Evolutionary conservation across 177 flowering plant species (phyloP), one percentile per base, ranked within the genome.

Genomic region (Vitis hybrid): DNA sequence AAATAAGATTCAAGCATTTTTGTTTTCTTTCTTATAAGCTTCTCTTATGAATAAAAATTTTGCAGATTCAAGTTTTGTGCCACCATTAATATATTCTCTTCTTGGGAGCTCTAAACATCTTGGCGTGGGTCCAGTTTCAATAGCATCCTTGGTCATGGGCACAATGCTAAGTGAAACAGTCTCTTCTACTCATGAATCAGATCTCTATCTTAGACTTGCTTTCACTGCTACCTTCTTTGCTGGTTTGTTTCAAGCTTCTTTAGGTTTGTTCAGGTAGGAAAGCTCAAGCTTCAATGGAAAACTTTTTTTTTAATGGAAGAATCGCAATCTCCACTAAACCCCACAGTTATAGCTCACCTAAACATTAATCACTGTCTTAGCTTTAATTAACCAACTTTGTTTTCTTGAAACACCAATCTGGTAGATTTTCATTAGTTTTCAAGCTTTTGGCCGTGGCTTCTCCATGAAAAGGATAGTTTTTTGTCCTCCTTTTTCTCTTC

Each of bases 21-120:
- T 12, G 16, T 13, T 50, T 19, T 2, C 11, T n/a, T 56, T 56
- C 2, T 20, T 51, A 3, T 31, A 61, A 14, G 15, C 18, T 9
- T 45, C 0, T 31, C 45, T 11, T n/a, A 14, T 4, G 13, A 12
- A 29, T 14, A 2, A 14, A 14, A 29, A 5, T 50, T 52, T 3
- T 77, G 60, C 79, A 89, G 97, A 90, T 80, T 83, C 88, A 58
- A 87, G 93, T 70, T 87, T 91, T 78, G 92, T 91, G 22, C 97
- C 97, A 33, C 92, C 97, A 15, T 69, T 89, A 66, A 64, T 87
- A 29, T 91, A 91, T 65, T 70, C 97, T 13, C 56, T 83, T 33
- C 75, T 89, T 55, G 97, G 97, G 65, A 89, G 90, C 66, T 91
- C 97, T 6, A 86, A 79, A 66, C 84, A 89, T 75, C 64, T 91